Evolutionary conservation across 116 monocot species (phyloP).

Genomic region (Papilionanthe hybrid): DNA sequence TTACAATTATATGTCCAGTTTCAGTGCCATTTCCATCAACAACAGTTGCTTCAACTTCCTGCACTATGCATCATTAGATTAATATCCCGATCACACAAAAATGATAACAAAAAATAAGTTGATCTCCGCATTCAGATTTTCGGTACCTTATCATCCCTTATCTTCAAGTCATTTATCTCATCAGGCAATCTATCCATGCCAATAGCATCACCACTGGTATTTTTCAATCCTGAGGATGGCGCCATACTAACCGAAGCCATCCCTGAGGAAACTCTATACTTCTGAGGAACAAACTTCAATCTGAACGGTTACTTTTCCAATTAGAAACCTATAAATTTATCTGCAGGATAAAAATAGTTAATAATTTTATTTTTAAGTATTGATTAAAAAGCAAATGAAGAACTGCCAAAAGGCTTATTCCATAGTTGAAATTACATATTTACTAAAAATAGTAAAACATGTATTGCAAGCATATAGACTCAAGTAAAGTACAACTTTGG

Average conservation of each 20-base stretch:
- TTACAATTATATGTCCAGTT: conserved; percentile 84
- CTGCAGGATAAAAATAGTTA: too few relatives aligned
- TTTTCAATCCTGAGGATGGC: conserved; percentile 43
- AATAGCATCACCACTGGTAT: conserved; percentile 22
- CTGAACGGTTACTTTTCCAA: neutral
- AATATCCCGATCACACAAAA: neutral
- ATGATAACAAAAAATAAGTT: neutral
- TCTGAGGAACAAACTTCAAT: conserved; percentile 9
- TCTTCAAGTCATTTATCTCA: conserved; percentile 80
- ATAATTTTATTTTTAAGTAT: too few relatives aligned
- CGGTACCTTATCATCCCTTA: conserved; percentile 78
- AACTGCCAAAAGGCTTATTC: too few relatives aligned
- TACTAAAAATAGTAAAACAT: too few relatives aligned
- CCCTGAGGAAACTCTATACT: neutral
- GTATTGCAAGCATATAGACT: too few relatives aligned
- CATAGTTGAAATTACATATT: too few relatives aligned
- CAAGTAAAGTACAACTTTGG: too few relatives aligned
- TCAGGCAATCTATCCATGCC: conserved; percentile 59
- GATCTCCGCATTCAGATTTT: neutral
- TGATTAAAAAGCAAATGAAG: too few relatives aligned
- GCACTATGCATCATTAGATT: neutral
- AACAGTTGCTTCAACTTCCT: conserved; percentile 82
- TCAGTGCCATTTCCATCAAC: conserved; percentile 87
- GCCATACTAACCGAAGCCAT: conserved; percentile 61
- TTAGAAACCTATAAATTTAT: too few relatives aligned